phyloP scores from a whole-genome alignment of 2,329 filamentous ascomycete genomes.

The Cephalotrichum gorgonifer region DNA sequence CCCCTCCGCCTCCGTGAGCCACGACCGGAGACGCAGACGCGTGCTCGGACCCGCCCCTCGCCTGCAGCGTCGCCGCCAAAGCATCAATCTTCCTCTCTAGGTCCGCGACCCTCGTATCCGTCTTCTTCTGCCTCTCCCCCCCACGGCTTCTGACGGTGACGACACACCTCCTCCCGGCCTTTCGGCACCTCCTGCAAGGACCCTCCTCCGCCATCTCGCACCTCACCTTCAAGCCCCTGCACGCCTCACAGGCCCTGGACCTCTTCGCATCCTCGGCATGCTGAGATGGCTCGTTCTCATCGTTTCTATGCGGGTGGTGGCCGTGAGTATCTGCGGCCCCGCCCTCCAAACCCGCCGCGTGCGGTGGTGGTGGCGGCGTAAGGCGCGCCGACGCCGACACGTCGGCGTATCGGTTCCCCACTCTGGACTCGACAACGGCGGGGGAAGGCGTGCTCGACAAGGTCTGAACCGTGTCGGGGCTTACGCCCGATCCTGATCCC shows the following conservation, averaged over 20 bases:
- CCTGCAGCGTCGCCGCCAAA: constrained; percentile 65
- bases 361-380: neutral
- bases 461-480: neutral
- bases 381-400: neutral
- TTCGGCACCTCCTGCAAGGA: constrained; percentile 66
- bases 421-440: neutral
- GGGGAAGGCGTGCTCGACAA: neutral
- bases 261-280: constrained; percentile 46
- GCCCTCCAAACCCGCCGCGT: too few relatives aligned
- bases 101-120: constrained; percentile 79
- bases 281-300: neutral
- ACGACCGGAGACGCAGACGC: neutral
- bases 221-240: constrained; percentile 68
- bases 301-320: neutral
- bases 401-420: neutral
- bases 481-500: too few relatives aligned
- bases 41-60: neutral
- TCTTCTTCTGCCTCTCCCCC: constrained; percentile 77
- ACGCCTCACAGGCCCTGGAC: constrained; percentile 64
- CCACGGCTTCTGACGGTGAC: constrained; percentile 58
- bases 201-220: constrained; percentile 69
- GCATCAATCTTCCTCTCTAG: constrained; percentile 89
- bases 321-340: neutral
- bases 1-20: neutral
- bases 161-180: constrained; percentile 67